Percentiles rank a stretch among this genome's conserved stretches.
These are phyloP conservation scores for Penicillium macrosclerotiorum DNA, from an alignment of 495 filamentous ascomycete species.

Conservation along the genomic window DNA sequence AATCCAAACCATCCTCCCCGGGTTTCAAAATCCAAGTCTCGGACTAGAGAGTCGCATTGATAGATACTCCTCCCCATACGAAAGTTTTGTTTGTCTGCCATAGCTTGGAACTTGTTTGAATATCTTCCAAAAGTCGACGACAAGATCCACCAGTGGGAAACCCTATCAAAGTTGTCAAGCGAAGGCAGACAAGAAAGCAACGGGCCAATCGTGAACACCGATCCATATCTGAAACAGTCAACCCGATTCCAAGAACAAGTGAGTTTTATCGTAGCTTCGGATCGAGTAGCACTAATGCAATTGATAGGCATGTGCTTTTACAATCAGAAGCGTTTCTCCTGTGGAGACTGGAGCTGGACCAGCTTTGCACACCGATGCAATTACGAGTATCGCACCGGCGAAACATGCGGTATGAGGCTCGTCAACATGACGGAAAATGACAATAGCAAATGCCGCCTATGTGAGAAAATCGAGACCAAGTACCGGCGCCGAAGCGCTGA, in stretches of 20 bases:
- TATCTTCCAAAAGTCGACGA: conserved; percentile 13
- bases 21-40: conserved; percentile 36
- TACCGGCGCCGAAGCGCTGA: conserved; percentile 71
- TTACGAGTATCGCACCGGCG: conserved; percentile 94
- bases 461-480: conserved; percentile 91
- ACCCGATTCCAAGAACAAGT: conserved; percentile 31
- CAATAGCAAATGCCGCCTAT: conserved; percentile 69
- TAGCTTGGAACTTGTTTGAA: conserved; percentile 31
- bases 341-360: conserved; percentile 95
- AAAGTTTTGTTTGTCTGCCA: conserved; percentile 13
- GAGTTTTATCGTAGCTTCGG: conserved; percentile 28
- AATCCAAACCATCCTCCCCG: no score
- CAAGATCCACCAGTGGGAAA: conserved; percentile 26
- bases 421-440: conserved; percentile 66
- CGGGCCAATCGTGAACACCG: conserved; percentile 35
- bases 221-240: conserved; percentile 37
- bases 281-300: conserved; percentile 31
- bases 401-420: conserved; percentile 96
- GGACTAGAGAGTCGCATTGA: conserved; percentile 18
- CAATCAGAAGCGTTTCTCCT: conserved; percentile 58
- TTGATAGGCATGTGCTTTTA: conserved; percentile 56
- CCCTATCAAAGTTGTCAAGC: conserved; percentile 38
- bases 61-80: conserved; percentile 23
- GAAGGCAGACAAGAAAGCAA: conserved; percentile 24
- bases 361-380: conserved; percentile 92